These are phyloP conservation scores for Wilhelminamyces savonicus DNA, from an alignment of 805 yeast species.

Conservation along the genomic window DNA sequence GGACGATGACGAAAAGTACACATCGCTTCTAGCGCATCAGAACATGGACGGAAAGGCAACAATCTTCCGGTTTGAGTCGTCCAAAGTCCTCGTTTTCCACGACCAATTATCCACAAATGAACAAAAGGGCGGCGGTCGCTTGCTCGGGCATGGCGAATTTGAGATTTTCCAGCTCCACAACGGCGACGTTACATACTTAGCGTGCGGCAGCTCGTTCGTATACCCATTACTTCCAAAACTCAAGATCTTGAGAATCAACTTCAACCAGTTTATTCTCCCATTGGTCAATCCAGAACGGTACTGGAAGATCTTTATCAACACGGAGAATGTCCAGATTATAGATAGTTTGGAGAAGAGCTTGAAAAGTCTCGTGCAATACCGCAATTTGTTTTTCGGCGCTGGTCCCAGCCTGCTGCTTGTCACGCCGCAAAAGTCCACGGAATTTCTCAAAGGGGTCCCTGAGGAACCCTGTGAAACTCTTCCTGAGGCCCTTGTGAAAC, in stretches of 20 bases:
- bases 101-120: conserved; percentile 22
- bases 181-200: conserved; percentile 52
- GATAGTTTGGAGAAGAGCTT: conserved; percentile 30
- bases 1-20: conserved; percentile 5
- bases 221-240: conserved; percentile 69
- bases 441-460: too few species aligned
- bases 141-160: conserved; percentile 56
- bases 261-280: conserved; percentile 51
- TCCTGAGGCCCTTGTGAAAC: too few species aligned
- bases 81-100: conserved; percentile 32
- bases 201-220: conserved; percentile 61
- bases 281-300: conserved; percentile 70
- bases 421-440: too few species aligned
- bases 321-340: conserved; percentile 21
- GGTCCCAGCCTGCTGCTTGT: too few species aligned
- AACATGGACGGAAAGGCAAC: conserved; percentile 31
- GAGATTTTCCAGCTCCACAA: conserved; percentile 55
- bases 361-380: conserved; percentile 32
- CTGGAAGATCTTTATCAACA: conserved; percentile 50
- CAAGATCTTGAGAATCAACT: conserved; percentile 46
- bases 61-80: conserved; percentile 24
- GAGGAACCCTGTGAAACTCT: too few species aligned
- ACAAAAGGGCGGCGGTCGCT: conserved; percentile 37
- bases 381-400: conserved; percentile 25
- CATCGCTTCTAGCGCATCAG: conserved; percentile 8